phyloP scores from a whole-genome alignment of 495 filamentous ascomycete species.

The Neurospora discreta region DNA sequence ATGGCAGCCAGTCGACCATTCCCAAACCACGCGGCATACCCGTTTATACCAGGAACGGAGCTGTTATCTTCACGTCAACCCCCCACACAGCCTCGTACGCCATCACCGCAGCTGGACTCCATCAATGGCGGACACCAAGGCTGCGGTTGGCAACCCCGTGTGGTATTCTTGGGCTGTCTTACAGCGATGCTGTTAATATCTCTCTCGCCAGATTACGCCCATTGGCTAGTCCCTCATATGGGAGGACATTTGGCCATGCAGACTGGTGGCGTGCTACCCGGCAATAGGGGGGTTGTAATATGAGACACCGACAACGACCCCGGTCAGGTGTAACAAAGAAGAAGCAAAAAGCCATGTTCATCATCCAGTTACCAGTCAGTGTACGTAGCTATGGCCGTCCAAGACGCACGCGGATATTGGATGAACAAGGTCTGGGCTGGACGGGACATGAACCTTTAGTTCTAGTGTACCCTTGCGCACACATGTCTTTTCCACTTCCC shows the following conservation, averaged over 20 bases:
- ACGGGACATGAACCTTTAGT: neutral
- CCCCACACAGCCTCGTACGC: neutral
- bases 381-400: neutral
- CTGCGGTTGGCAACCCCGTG: neutral
- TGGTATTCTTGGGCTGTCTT: neutral
- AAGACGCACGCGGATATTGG: neutral
- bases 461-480: neutral
- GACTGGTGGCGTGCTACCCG: neutral
- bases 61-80: neutral
- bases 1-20: neutral
- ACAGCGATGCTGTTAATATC: neutral
- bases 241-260: neutral
- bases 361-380: neutral
- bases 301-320: neutral
- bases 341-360: neutral
- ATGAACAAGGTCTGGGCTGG: neutral
- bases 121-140: neutral
- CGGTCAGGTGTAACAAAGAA: neutral
- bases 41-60: neutral
- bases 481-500: neutral
- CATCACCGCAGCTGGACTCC: neutral
- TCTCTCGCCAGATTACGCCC: neutral
- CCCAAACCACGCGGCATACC: neutral
- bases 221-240: neutral
- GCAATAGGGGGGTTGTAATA: neutral